Base-by-base conservation (phyloP, 2,329 filamentous ascomycete genomes). In the Colletotrichum gigasporum region DNA sequence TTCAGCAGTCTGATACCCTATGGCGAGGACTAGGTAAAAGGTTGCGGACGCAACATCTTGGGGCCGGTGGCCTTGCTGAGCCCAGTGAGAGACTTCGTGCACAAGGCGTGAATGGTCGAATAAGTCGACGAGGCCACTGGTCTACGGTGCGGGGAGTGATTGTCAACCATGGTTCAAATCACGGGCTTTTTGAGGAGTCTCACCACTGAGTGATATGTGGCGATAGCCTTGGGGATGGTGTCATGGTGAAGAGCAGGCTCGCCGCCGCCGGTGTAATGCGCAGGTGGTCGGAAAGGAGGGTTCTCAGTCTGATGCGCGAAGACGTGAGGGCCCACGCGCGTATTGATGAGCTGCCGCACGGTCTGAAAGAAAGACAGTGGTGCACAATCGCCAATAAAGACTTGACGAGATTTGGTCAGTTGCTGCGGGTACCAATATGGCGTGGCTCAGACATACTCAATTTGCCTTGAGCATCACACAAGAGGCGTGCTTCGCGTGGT, bases 341-440 rank as follows among this genome's bases (percentile, higher is more conserved):
- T 79, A 0, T 80, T 84, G 20, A 86, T 83, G 16, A 87, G 78
- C 67, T 84, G 80, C 2, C 84, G 77, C 6, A 86, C 80, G 0
- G 83, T 85, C 67, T 86, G 83, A 67, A 86, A 86, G 65, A 87
- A 83, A 0, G 84, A 86, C 18, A 87, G 72, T 1, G 84, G 84
- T 4, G 84, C 84, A 67, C 84, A 86, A 69, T 87, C 84, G 5
- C 84, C 84, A 22, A 86, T 83, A 69, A 87, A 87, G 28, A 85
- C 66, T 67, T 26, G 14, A 20, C 26, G 26, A 16, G 8, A 12
- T 10, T 3, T 35, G 2, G 22, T 51, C 42, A 59, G 50, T n/a
- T 22, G 7, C 5, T 4, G 18, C 18, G 41, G n/a, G n/a, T n/a
- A 18, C n/a, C 14, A 12, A 18, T 8, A 22, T 18, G 11, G 34